A percentile compares a stretch with the other conserved stretches of the same genome.
phyloP scores from a whole-genome alignment of 305 asterid genomes.

The Fraxinus floribunda region DNA sequence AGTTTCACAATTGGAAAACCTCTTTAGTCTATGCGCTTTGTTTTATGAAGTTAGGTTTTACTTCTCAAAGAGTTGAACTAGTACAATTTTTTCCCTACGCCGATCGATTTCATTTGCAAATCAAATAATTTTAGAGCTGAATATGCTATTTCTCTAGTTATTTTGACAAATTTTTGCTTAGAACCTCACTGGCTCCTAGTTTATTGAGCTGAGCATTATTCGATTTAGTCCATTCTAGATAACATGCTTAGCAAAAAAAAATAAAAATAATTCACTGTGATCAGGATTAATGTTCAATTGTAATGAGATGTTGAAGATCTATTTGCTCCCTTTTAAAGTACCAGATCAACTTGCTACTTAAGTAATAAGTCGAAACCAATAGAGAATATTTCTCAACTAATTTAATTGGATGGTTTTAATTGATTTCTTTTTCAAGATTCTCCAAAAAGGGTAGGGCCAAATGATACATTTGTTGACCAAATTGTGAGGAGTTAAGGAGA shows the following conservation, averaged over 20 bases:
- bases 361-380: conserved; percentile 7
- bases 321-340: not conserved
- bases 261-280: not conserved
- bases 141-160: not conserved
- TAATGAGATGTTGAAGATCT: not conserved
- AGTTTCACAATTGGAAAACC: not conserved
- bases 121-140: not conserved
- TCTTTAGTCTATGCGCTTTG: not conserved
- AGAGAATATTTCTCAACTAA: not conserved
- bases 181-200: not conserved
- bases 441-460: conserved; percentile 12
- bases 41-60: not conserved
- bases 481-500: conserved; percentile 9
- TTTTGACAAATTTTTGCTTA: not conserved
- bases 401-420: not conserved
- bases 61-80: not conserved
- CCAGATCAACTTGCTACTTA: not conserved
- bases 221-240: not conserved
- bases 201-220: not conserved
- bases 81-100: not conserved
- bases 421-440: conserved; percentile 14
- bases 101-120: not conserved
- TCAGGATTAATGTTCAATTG: not conserved
- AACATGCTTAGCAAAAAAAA: too few species aligned
- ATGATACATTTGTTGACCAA: conserved; percentile 7